These are phyloP conservation scores for Termitomyces sp. DNA, from an alignment of 768 basidiomycete species.

Conservation along the genomic window DNA sequence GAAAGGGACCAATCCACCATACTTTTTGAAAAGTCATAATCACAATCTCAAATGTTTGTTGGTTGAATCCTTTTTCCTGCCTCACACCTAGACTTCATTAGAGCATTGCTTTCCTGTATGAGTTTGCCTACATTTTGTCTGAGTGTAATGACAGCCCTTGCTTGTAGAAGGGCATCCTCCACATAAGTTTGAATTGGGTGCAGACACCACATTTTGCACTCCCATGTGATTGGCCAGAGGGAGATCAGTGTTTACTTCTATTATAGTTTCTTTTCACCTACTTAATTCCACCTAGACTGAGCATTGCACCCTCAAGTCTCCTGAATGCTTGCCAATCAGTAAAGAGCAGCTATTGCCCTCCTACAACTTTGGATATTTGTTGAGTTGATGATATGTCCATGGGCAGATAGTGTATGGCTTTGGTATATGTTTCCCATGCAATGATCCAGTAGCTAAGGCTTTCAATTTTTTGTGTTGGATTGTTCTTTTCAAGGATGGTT, in stretches of 20 bases:
- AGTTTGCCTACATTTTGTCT: neutral
- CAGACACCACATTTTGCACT: conserved; percentile 9
- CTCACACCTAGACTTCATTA: neutral
- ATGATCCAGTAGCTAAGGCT: no score
- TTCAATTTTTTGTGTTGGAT: no score
- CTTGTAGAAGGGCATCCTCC: conserved; percentile 9
- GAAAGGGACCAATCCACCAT: neutral
- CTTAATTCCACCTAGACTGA: conserved; percentile 14
- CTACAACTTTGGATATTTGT: conserved; percentile 19
- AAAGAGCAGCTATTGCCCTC: conserved; percentile 15
- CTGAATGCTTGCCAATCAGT: conserved; percentile 17
- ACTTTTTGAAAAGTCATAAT: neutral
- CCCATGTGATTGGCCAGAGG: neutral
- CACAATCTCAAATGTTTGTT: neutral
- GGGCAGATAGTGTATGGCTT: neutral
- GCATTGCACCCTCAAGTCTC: conserved; percentile 3
- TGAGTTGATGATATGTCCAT: conserved; percentile 22
- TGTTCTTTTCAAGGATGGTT: no score
- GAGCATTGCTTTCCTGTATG: neutral
- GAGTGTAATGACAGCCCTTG: conserved; percentile 4
- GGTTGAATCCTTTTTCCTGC: neutral
- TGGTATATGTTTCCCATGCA: no score
- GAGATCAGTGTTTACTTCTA: neutral
- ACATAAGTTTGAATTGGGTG: conserved; percentile 18
- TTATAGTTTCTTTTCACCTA: neutral